These are phyloP conservation scores for Alternaria triticimaculans DNA, from an alignment of 2,329 filamentous ascomycete species.

Conservation along the genomic window DNA sequence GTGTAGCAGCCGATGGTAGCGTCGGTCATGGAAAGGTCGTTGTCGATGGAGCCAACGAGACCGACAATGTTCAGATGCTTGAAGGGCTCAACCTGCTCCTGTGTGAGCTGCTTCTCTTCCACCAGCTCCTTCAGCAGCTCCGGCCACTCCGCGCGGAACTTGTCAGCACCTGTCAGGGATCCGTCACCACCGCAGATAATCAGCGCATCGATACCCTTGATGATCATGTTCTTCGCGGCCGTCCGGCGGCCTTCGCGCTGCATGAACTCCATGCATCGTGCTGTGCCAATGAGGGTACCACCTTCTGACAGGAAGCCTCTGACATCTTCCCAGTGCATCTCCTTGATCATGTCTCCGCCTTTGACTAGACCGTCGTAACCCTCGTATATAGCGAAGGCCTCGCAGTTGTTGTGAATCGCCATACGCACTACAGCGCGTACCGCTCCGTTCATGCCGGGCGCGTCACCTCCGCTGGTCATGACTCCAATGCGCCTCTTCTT, in stretches of 20 bases:
- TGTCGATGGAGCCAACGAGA: constrained; percentile 96
- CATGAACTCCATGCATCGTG: constrained; percentile 90
- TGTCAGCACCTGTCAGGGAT: constrained; percentile 86
- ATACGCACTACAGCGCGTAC: constrained; percentile 91
- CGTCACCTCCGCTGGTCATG: constrained; percentile 94
- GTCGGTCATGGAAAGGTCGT: constrained; percentile 95
- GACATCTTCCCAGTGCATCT: constrained; percentile 92
- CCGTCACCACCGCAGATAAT: constrained; percentile 98
- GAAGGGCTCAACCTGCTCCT: constrained; percentile 76
- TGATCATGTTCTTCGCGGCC: constrained; percentile 92
- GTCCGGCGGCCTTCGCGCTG: constrained; percentile 82
- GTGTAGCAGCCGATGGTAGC: constrained; percentile 98
- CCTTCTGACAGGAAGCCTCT: constrained; percentile 93
- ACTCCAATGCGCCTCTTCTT: constrained; percentile 77
- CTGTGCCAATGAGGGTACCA: constrained; percentile 94
- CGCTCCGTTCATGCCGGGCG: constrained; percentile 92
- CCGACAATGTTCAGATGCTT: constrained; percentile 94
- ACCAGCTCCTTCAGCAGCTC: constrained; percentile 86
- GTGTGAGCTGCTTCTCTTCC: constrained; percentile 70
- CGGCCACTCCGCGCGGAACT: constrained; percentile 91
- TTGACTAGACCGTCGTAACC: constrained; percentile 95
- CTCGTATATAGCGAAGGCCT: constrained; percentile 70
- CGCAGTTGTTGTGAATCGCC: constrained; percentile 75
- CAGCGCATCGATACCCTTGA: constrained; percentile 91
- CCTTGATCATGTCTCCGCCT: constrained; percentile 84